Percentiles rank a stretch among this genome's conserved stretches.
phyloP scores from a whole-genome alignment of 192 early-diverging fungal genomes.

The Entophlyctis luteolus region DNA sequence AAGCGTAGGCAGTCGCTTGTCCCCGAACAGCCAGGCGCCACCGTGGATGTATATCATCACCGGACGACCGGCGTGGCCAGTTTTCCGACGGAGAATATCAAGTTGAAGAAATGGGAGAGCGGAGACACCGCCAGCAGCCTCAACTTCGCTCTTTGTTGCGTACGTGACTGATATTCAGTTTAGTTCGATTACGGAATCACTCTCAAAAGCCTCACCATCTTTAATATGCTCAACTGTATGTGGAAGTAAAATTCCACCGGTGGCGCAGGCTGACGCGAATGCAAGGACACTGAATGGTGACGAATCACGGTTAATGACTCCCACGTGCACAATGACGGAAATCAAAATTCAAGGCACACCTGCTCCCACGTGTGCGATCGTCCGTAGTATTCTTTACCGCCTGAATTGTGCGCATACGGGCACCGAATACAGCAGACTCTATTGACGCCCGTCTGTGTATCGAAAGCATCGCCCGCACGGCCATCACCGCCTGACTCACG shows the following conservation, averaged over 20 bases:
- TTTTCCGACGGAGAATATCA: conserved; percentile 21
- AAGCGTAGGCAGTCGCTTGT: conserved; percentile 41
- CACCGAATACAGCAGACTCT: not conserved
- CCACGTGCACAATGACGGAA: not conserved
- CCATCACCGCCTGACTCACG: not conserved
- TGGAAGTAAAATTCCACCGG: not conserved
- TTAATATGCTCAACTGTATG: not conserved
- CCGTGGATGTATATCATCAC: conserved; percentile 43
- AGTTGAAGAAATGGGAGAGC: conserved; percentile 25
- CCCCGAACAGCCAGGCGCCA: conserved; percentile 58
- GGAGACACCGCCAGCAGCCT: conserved; percentile 9
- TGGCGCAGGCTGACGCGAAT: not conserved
- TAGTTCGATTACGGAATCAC: not conserved
- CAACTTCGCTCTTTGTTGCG: conserved; percentile 33
- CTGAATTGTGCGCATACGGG: no score
- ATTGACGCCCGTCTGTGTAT: no score
- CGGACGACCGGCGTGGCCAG: conserved; percentile 16
- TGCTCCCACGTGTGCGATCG: no score
- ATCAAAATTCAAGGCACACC: not conserved
- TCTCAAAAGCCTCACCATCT: not conserved
- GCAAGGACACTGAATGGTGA: not conserved
- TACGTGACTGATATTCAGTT: conserved; percentile 31
- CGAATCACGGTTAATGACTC: not conserved
- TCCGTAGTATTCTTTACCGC: no score
- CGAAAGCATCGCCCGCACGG: no score